These are phyloP conservation scores for Ambrosia trifida DNA, from an alignment of 129 eudicot species.

Conservation along the genomic window DNA sequence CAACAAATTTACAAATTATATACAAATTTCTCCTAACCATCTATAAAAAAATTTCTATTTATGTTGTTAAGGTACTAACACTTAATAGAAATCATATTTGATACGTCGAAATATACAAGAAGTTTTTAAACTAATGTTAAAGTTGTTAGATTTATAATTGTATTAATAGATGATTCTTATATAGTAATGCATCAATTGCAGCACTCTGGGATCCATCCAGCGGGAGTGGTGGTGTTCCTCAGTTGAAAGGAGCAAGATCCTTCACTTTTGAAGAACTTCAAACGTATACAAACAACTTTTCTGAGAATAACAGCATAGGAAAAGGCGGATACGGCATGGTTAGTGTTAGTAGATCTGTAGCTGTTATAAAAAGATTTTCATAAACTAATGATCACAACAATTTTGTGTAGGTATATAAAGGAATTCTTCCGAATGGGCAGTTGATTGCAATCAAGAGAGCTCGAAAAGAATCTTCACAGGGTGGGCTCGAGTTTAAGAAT, in stretches of 20 bases:
- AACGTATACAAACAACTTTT: slow-evolving; percentile 47
- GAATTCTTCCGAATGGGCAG: slow-evolving; percentile 39
- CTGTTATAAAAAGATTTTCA: background rate
- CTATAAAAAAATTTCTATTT: background rate
- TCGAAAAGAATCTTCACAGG: slow-evolving; percentile 41
- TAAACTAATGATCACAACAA: background rate
- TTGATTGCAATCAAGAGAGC: slow-evolving; percentile 46
- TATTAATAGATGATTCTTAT: no score
- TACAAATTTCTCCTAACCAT: background rate
- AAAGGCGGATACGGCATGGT: slow-evolving; percentile 57
- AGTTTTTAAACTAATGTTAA: no score
- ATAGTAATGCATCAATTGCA: no score
- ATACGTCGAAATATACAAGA: no score
- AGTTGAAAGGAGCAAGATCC: slow-evolving; percentile 53
- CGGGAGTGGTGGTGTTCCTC: slow-evolving; percentile 53
- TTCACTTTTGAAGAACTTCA: slow-evolving; percentile 59
- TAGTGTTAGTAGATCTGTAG: no score
- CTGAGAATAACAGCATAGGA: no score
- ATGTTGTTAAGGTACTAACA: no score
- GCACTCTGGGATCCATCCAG: slow-evolving; percentile 54
- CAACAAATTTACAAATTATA: background rate
- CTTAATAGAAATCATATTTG: no score
- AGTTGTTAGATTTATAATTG: no score
- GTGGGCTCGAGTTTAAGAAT: slow-evolving; percentile 45
- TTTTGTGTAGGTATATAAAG: slow-evolving; percentile 40